phyloP scores from a whole-genome alignment of 495 filamentous ascomycete genomes.

The Clavariopsis aquatica region DNA sequence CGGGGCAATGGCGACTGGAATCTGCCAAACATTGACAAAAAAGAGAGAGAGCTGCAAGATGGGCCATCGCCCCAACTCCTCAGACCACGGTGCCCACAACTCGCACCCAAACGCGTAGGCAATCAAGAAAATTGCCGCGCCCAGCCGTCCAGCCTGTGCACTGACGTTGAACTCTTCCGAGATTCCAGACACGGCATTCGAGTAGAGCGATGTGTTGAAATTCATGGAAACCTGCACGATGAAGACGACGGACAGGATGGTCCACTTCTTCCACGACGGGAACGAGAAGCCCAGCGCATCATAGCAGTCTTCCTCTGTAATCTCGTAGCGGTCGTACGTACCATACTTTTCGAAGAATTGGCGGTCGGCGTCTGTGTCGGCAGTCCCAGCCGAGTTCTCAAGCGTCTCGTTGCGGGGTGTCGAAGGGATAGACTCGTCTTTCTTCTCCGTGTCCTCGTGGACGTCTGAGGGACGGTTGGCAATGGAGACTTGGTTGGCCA shows the following conservation, averaged over 20 bases:
- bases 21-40: slow-evolving; percentile 73
- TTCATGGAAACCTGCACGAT: slow-evolving; percentile 81
- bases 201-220: slow-evolving; percentile 75
- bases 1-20: slow-evolving; percentile 69
- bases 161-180: slow-evolving; percentile 64
- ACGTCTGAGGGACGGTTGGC: background rate
- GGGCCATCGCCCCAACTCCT: slow-evolving; percentile 74
- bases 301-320: slow-evolving; percentile 46
- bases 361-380: slow-evolving; percentile 11
- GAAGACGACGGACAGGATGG: slow-evolving; percentile 71
- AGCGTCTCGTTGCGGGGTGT: background rate
- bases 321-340: slow-evolving; percentile 35
- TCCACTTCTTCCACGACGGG: slow-evolving; percentile 72
- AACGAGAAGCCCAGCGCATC: slow-evolving; percentile 67
- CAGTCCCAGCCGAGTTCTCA: background rate
- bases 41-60: slow-evolving; percentile 69
- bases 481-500: slow-evolving; percentile 3
- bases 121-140: slow-evolving; percentile 71
- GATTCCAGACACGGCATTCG: slow-evolving; percentile 64
- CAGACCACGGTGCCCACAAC: slow-evolving; percentile 80
- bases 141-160: slow-evolving; percentile 63
- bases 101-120: slow-evolving; percentile 79
- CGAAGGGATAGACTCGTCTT: background rate
- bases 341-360: slow-evolving; percentile 29
- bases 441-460: background rate